phyloP scores from a whole-genome alignment of 768 basidiomycete genomes.

The Rhodotorula babjevae region DNA sequence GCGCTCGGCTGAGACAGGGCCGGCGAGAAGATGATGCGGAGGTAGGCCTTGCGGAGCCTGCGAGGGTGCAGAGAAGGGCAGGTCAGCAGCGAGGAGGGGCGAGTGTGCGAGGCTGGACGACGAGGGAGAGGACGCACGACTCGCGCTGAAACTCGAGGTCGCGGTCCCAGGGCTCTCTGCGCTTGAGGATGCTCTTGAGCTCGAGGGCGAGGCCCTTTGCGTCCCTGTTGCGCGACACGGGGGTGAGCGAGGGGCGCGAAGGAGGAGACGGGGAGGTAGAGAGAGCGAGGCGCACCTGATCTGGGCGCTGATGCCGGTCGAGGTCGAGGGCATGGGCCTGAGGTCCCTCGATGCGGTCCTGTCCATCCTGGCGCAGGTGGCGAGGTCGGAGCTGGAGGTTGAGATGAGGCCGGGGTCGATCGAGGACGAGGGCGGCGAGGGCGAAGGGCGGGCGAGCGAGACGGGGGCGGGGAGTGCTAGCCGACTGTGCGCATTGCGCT shows the following conservation, averaged over 20 bases:
- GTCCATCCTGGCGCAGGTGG: not conserved
- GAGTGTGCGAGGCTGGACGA: not conserved
- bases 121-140: constrained; percentile 57
- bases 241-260: not conserved
- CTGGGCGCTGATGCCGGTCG: not conserved
- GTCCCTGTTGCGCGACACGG: constrained; percentile 55
- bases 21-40: constrained; percentile 36
- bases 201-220: constrained; percentile 69
- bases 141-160: constrained; percentile 82
- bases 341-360: not conserved
- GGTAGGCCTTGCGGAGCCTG: constrained; percentile 35
- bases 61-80: fast-evolving
- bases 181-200: constrained; percentile 65
- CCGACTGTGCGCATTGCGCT: not conserved
- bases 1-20: not conserved
- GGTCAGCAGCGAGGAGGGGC: no score
- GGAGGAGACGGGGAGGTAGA: not conserved
- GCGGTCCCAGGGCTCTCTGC: constrained; percentile 69
- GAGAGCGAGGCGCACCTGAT: not conserved
- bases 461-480: not conserved
- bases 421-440: not conserved
- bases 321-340: no score
- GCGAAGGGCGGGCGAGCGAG: no score
- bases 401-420: not conserved
- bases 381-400: not conserved